Evolutionary conservation across 108 stramenopile species (phyloP).

Genomic region (Discostella stelligeroides): DNA sequence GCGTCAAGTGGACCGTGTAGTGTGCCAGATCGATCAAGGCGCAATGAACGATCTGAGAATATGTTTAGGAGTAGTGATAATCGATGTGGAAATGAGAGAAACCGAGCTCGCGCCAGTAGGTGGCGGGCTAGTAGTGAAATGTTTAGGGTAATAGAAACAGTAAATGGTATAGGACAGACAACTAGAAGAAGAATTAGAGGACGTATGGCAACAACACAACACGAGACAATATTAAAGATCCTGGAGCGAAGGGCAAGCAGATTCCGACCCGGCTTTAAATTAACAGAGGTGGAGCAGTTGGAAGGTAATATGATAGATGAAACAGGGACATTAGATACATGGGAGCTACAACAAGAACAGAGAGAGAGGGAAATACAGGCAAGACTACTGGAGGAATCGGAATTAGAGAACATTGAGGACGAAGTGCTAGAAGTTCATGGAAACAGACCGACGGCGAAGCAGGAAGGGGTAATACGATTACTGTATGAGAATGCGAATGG

Average conservation of each 20-base stretch:
- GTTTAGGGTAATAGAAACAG: too few relatives aligned
- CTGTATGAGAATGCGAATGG: too few relatives aligned
- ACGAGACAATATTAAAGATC: not conserved
- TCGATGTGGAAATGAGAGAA: not conserved
- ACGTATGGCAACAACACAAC: not conserved
- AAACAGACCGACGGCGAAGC: too few relatives aligned
- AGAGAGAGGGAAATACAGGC: too few relatives aligned
- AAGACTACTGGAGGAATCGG: too few relatives aligned
- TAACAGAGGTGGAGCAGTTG: not conserved
- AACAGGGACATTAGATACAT: too few relatives aligned
- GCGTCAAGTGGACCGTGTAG: conserved; percentile 1
- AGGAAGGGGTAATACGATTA: too few relatives aligned
- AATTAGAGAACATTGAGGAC: too few relatives aligned
- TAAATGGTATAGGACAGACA: not conserved
- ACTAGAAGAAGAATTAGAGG: not conserved
- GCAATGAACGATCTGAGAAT: not conserved
- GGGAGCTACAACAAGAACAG: too few relatives aligned
- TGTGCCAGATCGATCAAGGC: not conserved
- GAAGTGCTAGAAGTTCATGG: too few relatives aligned
- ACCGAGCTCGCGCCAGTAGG: not conserved
- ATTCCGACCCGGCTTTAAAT: not conserved
- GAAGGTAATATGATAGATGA: not conserved
- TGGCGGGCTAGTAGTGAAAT: not conserved
- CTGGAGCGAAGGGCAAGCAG: not conserved
- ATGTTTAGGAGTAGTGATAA: not conserved